Evolutionary conservation across 148 eudicot genomes (phyloP).

Genomic region (Mesembryanthemum crystallinum): DNA sequence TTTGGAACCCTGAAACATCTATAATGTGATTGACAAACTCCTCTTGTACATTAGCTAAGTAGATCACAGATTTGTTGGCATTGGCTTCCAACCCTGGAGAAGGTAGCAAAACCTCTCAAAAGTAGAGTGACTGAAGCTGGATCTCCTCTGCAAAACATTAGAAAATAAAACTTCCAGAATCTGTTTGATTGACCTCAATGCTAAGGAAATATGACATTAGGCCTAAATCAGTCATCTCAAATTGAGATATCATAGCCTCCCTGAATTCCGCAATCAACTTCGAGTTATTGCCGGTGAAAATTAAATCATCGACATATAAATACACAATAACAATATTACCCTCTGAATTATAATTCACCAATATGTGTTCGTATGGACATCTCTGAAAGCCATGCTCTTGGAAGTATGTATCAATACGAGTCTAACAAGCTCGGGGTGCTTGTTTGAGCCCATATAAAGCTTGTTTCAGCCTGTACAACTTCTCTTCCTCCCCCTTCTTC

Average conservation of each 20-base stretch:
- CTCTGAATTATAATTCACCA: not conserved
- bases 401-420: constrained; percentile 16
- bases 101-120: no score
- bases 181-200: constrained; percentile 16
- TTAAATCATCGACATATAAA: constrained; percentile 22
- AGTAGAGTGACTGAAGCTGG: not conserved
- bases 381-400: constrained; percentile 3
- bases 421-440: constrained; percentile 22
- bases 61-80: no score
- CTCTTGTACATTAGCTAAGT: no score
- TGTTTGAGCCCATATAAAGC: constrained; percentile 24
- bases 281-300: constrained; percentile 8
- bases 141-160: no score
- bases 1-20: no score
- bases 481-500: constrained; percentile 6
- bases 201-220: constrained; percentile 24
- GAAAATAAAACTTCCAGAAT: constrained; percentile 12
- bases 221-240: constrained; percentile 26
- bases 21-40: no score
- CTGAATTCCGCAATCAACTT: constrained; percentile 11
- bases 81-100: no score
- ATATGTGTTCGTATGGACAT: constrained; percentile 19
- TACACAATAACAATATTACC: constrained; percentile 11
- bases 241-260: constrained; percentile 16
- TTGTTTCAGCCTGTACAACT: constrained; percentile 15